phyloP scores from a whole-genome alignment of 352 stramenopile genomes.

The Pythium coloratum region DNA sequence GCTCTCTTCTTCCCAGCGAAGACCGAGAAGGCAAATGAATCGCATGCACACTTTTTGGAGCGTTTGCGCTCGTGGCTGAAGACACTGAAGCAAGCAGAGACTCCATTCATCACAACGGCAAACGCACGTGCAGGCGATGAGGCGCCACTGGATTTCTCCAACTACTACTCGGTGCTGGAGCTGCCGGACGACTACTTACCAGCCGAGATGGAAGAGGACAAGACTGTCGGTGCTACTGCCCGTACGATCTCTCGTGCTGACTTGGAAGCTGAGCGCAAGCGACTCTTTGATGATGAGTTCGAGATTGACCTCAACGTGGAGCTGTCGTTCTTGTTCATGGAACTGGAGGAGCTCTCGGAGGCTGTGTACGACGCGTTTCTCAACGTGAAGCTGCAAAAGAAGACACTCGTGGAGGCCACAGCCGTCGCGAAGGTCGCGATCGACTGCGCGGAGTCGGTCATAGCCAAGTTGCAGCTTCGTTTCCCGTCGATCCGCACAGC shows the following conservation, averaged over 20 bases:
- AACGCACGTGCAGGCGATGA: background rate
- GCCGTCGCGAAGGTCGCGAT: slow-evolving; percentile 32
- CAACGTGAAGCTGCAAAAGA: slow-evolving; percentile 35
- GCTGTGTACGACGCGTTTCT: slow-evolving; percentile 30
- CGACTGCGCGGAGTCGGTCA: slow-evolving; percentile 21
- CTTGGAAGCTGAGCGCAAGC: background rate
- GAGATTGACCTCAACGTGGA: slow-evolving; percentile 29
- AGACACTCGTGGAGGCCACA: slow-evolving; percentile 37
- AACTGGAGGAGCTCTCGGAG: slow-evolving; percentile 25
- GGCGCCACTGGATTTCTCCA: background rate
- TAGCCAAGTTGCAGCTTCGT: slow-evolving; percentile 23
- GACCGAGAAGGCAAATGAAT: background rate
- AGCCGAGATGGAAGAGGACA: background rate
- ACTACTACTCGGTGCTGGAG: slow-evolving; percentile 3
- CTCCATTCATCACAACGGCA: background rate
- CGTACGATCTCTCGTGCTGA: background rate
- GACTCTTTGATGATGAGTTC: background rate
- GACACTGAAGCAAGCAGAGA: slow-evolving; percentile 1
- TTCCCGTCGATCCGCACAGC: slow-evolving; percentile 18
- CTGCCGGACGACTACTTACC: background rate
- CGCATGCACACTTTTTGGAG: background rate
- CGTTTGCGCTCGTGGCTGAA: slow-evolving; percentile 1
- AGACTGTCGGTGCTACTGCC: background rate
- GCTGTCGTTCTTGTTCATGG: slow-evolving; percentile 30
- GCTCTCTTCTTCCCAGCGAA: background rate